These are phyloP conservation scores for Piloderma croceum DNA, from an alignment of 768 basidiomycete species.

Conservation along the genomic window DNA sequence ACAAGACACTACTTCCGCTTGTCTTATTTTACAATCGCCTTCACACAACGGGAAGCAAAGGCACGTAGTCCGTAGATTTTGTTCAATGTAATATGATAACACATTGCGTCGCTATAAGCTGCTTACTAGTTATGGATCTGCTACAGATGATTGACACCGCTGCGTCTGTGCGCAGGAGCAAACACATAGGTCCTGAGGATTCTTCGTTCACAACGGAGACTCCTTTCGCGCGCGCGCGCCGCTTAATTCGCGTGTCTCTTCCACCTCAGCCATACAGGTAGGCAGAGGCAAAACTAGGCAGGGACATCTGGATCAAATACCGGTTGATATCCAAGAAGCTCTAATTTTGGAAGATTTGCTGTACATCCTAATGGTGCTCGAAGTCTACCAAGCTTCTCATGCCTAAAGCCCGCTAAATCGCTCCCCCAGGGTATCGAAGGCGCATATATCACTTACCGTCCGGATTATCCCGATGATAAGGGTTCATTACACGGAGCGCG, in stretches of 20 bases:
- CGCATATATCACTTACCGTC: conserved; percentile 72
- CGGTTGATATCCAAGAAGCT: conserved; percentile 88
- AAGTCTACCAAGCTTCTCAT: neutral
- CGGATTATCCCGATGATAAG: conserved; percentile 81
- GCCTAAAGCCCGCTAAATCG: conserved; percentile 3
- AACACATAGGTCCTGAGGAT: conserved; percentile 50
- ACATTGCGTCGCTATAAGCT: too few species aligned
- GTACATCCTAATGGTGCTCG: conserved; percentile 85
- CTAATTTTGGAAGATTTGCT: conserved; percentile 87
- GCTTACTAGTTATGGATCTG: conserved; percentile 6
- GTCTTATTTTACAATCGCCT: too few species aligned
- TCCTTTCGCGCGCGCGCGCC: conserved; percentile 85
- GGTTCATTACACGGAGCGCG: conserved; percentile 79
- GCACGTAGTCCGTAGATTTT: too few species aligned
- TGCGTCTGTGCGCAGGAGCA: conserved; percentile 67
- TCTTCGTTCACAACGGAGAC: conserved; percentile 84
- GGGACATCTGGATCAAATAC: conserved; percentile 61
- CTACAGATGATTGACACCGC: conserved; percentile 74
- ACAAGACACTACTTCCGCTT: too few species aligned
- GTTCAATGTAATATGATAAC: too few species aligned
- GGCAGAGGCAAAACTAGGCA: conserved; percentile 66
- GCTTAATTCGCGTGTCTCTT: conserved; percentile 74
- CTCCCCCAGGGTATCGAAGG: conserved; percentile 86
- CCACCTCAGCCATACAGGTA: conserved; percentile 37
- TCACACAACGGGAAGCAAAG: too few species aligned